phyloP scores from a whole-genome alignment of 768 basidiomycete genomes.

The Lactarius tabidus region DNA sequence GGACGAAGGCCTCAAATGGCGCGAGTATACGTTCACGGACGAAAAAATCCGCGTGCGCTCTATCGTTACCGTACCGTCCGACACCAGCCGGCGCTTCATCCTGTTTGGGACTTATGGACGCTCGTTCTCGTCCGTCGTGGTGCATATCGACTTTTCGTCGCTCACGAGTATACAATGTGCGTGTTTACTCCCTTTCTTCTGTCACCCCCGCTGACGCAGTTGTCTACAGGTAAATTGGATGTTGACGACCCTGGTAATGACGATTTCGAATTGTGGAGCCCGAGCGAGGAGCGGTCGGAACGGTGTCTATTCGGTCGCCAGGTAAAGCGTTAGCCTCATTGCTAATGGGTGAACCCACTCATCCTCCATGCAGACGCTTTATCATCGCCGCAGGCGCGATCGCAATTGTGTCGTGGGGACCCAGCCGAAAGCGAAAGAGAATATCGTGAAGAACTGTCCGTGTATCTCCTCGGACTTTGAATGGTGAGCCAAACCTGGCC shows the following conservation, averaged over 20 bases:
- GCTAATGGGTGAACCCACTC: background rate
- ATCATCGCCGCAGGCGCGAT: slow-evolving; percentile 80
- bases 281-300: slow-evolving; percentile 84
- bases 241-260: slow-evolving; percentile 72
- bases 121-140: slow-evolving; percentile 48
- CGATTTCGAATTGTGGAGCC: slow-evolving; percentile 98
- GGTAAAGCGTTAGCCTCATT: slow-evolving; percentile 38
- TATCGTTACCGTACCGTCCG: slow-evolving; percentile 84
- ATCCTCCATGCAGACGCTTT: slow-evolving; percentile 59
- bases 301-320: slow-evolving; percentile 89
- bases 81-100: slow-evolving; percentile 90
- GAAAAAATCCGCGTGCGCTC: slow-evolving; percentile 68
- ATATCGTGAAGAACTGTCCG: slow-evolving; percentile 63
- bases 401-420: slow-evolving; percentile 82
- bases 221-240: slow-evolving; percentile 56
- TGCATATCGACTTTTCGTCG: slow-evolving; percentile 86
- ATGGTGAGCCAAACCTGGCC: slow-evolving; percentile 56
- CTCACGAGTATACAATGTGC: slow-evolving; percentile 73
- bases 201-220: slow-evolving; percentile 13
- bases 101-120: slow-evolving; percentile 64
- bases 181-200: slow-evolving; percentile 30
- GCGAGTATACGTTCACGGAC: slow-evolving; percentile 77
- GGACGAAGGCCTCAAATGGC: slow-evolving; percentile 85
- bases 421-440: slow-evolving; percentile 47
- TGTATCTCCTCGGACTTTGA: slow-evolving; percentile 84